These are phyloP conservation scores for Boletus huronensis DNA, from an alignment of 768 basidiomycete genomes.

Conservation along the genomic window DNA sequence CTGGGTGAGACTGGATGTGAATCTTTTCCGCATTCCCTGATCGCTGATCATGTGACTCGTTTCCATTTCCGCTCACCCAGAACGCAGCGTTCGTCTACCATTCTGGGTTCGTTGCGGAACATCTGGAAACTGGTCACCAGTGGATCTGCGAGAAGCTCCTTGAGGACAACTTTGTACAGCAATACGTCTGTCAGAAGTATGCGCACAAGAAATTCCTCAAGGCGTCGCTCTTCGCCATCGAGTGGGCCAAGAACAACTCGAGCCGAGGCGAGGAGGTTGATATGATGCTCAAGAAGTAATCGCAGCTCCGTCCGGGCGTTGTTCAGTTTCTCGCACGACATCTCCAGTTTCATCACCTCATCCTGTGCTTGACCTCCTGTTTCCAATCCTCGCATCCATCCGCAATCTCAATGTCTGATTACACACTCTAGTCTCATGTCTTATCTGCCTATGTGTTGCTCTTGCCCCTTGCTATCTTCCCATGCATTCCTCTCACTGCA, in stretches of 20 bases:
- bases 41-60: conserved; percentile 34
- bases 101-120: conserved; percentile 87
- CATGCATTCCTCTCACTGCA: conserved; percentile 31
- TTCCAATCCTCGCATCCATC: conserved; percentile 33
- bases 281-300: conserved; percentile 32
- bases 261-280: conserved; percentile 33
- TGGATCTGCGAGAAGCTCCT: conserved; percentile 81
- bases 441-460: conserved; percentile 34
- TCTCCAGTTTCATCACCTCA: conserved; percentile 24
- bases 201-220: conserved; percentile 97
- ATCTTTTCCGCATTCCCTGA: conserved; percentile 7
- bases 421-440: conserved; percentile 37
- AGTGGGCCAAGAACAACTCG: conserved; percentile 62
- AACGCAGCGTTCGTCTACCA: conserved; percentile 89
- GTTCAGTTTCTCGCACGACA: conserved; percentile 21
- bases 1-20: conserved; percentile 63
- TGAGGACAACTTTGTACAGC: conserved; percentile 73
- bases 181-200: conserved; percentile 95
- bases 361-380: conserved; percentile 36
- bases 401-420: conserved; percentile 39
- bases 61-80: conserved; percentile 42
- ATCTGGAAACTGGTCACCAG: conserved; percentile 76
- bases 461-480: conserved; percentile 36
- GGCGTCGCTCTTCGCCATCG: conserved; percentile 73
- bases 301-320: conserved; percentile 10